Base-by-base conservation (phyloP, 306 rosid genomes). In the Senna siamea region DNA sequence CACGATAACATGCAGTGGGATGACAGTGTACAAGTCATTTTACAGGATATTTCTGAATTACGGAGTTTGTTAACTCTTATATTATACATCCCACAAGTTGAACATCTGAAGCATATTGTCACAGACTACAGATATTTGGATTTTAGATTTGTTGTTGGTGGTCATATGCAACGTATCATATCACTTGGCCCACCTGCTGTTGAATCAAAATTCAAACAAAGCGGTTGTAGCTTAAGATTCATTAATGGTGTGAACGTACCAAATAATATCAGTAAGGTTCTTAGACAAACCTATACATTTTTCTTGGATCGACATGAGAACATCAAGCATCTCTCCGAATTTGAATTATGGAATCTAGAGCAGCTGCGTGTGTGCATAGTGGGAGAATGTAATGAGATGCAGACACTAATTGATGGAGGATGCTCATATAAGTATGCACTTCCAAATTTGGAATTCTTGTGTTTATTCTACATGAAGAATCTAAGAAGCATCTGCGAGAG, bases 281-380 rank as follows among this genome's bases (percentile, higher is more conserved):
- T 64, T 17, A 0, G 10, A 52, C 18, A 1, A 0, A 30, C 14
- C 0, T 2, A 26, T 0, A 22, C 74, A 12, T 19, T 66, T 43
- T 76, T 55, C 32, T 15, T 76, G 52, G 74, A 76, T 28, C 23
- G 52, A 4, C 72, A 75, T 4, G 17, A 1, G 34, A 63, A 28
- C 26, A 9, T 54, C 19, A 15, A 47, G 19, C 50, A 7, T 26
- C 54, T 74, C 5, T 62, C 68, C 0, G 43, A 63, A 26, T 40
- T 75, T 53, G 55, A 61, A 1, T 1, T 66, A 10, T 0, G 0
- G 28, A 66, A 38, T 12, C 28, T 74, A 30, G 54, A 20, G 14
- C 61, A 60, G 28, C 53, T 74, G 9, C 43, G 9, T 7, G 18
- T 63, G 2, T 9, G 62, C 55, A 20, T 30, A 48, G 35, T 56